Evolutionary conservation across 129 eudicot species (phyloP), one percentile per base, ranked within the genome.

Genomic region (Dittrichia graveolens): DNA sequence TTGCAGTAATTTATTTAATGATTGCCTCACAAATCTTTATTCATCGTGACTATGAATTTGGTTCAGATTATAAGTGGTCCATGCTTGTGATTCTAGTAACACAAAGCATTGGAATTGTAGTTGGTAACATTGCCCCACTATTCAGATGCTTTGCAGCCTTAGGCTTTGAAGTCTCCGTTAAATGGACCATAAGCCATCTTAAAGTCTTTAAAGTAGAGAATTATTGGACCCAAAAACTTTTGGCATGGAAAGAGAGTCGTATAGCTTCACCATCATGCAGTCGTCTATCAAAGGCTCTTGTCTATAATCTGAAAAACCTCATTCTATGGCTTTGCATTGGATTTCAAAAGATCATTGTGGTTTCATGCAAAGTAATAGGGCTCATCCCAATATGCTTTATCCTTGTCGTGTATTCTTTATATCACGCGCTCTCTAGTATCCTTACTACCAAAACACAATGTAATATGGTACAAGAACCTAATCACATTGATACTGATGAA

Each of bases 151-250:
- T 58, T 58, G 41, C 43, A 31, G 15, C 41, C 14, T 58, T 58
- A 34, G n/a, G 64, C 41, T 58, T 39, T 37, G 40, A 41, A 62
- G 7, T 62, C 3, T 14, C 48, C 68, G 5, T 14, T 8, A 41
- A 62, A 15, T 3, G 49, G 49, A 62, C 13, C 4, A 41, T n/a
- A 16, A 42, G 41, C 11, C 49, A 14, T 15, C 7, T 16, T 15
- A 40, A 14, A 5, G 68, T n/a, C 46, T 62, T 15, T 41, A 7
- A 40, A 40, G 68, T 62, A 40, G 68, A 62, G 68, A 42, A 7
- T 0, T 62, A 41, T 14, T 62, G 50, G 49, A 41, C 47, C 68
- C 18, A 40, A n/a, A 62, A 41, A 49, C 41, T 62, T 49, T 62
- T 35, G 0, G 47, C 10, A 2, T 62, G 37, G 68, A 62, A 62